Evolutionary conservation across 2,329 filamentous ascomycete genomes (phyloP).

Genomic region (Cordyceps farinosa): DNA sequence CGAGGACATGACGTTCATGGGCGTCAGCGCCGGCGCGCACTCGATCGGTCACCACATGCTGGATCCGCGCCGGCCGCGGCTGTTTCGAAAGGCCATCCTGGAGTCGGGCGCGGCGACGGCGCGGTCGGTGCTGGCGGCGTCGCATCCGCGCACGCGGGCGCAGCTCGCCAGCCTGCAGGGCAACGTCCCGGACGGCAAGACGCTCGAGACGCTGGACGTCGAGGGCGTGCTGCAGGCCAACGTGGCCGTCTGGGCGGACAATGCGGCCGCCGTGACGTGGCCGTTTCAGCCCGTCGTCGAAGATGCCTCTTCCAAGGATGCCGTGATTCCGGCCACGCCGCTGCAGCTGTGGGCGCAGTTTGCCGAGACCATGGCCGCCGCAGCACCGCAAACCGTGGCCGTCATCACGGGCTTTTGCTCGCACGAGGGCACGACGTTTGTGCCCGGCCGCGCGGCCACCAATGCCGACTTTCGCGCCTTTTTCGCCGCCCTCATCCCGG

Average conservation of each 20-base stretch:
- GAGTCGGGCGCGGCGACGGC: slow-evolving; percentile 56
- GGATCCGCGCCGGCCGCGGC: slow-evolving; percentile 32
- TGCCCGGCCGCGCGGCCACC: slow-evolving; percentile 46
- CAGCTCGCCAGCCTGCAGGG: slow-evolving; percentile 41
- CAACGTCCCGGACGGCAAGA: not conserved
- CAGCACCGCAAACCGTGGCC: slow-evolving; percentile 16
- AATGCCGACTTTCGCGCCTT: slow-evolving; percentile 55
- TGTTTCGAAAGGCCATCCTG: slow-evolving; percentile 52
- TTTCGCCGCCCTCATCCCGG: slow-evolving; percentile 59
- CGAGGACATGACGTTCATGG: slow-evolving; percentile 57
- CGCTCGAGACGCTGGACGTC: slow-evolving; percentile 46
- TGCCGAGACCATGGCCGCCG: slow-evolving; percentile 32
- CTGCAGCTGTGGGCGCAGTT: slow-evolving; percentile 55
- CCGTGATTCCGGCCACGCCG: slow-evolving; percentile 55
- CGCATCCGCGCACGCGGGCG: slow-evolving; percentile 53
- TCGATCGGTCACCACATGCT: slow-evolving; percentile 69
- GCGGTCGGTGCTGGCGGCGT: slow-evolving; percentile 48
- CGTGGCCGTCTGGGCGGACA: slow-evolving; percentile 40
- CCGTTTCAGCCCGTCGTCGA: slow-evolving; percentile 65
- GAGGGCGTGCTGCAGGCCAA: slow-evolving; percentile 47
- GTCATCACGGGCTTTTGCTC: slow-evolving; percentile 68
- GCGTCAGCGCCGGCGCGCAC: slow-evolving; percentile 59
- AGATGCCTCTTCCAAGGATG: slow-evolving; percentile 43
- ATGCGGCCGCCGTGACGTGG: slow-evolving; percentile 48
- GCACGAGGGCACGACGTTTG: slow-evolving; percentile 65